These are phyloP conservation scores for Diversispora eburnea DNA, from an alignment of 192 early-diverging fungal genomes.

Conservation along the genomic window DNA sequence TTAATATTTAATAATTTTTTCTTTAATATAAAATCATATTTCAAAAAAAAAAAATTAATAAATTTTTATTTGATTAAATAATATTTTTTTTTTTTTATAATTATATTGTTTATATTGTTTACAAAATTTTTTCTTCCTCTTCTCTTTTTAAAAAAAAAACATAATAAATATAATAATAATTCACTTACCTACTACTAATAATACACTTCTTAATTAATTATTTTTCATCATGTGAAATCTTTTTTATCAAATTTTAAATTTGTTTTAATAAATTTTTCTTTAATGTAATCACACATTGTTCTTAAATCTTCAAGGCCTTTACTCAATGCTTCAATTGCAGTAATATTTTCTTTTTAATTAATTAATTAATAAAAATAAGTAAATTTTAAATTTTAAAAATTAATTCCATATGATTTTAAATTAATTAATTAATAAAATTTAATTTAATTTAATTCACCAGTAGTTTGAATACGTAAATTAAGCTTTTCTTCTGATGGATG, in stretches of 20 bases:
- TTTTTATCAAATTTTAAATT: background rate
- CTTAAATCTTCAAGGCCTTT: slow-evolving; percentile 85
- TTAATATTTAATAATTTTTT: too few relatives aligned
- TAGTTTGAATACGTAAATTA: slow-evolving; percentile 92
- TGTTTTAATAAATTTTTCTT: slow-evolving; percentile 49
- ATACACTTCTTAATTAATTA: too few relatives aligned
- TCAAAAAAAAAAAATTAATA: too few relatives aligned
- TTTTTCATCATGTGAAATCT: too few relatives aligned
- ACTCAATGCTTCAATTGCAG: slow-evolving; percentile 77
- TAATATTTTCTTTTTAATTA: slow-evolving; percentile 59
- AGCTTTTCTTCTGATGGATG: slow-evolving; percentile 94
- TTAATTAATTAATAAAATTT: background rate
- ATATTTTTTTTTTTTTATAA: too few relatives aligned
- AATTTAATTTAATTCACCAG: slow-evolving; percentile 39
- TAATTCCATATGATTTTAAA: background rate
- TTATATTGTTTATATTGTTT: too few relatives aligned
- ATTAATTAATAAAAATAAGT: background rate
- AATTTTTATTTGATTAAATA: too few relatives aligned
- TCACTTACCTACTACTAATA: too few relatives aligned
- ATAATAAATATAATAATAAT: too few relatives aligned
- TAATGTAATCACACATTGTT: slow-evolving; percentile 66
- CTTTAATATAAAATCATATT: too few relatives aligned
- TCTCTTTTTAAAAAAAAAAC: too few relatives aligned
- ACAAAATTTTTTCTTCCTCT: too few relatives aligned
- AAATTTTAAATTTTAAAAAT: background rate